Evolutionary conservation across 305 asterid species (phyloP), one percentile per base, ranked within the genome.

Genomic region (Fraxinus albicans): DNA sequence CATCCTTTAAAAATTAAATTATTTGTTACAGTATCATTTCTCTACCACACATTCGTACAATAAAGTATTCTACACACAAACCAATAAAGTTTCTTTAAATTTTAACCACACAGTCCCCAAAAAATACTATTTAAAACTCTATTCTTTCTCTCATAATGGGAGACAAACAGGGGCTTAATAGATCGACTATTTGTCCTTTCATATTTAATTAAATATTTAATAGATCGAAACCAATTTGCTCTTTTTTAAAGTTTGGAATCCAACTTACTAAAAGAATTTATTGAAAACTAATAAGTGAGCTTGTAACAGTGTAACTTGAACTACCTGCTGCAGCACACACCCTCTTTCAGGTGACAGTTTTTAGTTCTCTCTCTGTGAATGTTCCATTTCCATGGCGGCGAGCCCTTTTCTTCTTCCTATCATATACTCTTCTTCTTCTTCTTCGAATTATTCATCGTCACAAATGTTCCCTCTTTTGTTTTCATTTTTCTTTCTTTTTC

Each of bases 301-400:
- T 9, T 23, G 1, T n/a, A 27, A 27, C 29, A 27, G 29, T 27
- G 29, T 27, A 60, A 8, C 70, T 58, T 47, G 12, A 47, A 47
- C 33, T 21, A 63, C 34, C 17, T 65, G 34, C 34, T 65, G 73
- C 34, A 65, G 73, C 73, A 25, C 15, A 25, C 29, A 9, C 34
- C 1, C 10, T 2, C 73, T 63, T 4, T 65, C 73, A 65, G 73
- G 33, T 23, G 72, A 21, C 33, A 23, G 33, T 65, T 65, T 17
- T 60, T 23, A 3, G 72, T 3, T 21, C 13, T 21, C 29, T 21
- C 31, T 21, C 23, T 5, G 2, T 6, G 25, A 60, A 60, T 10
- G 36, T 10, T 65, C 35, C 67, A 42, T 83, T 70, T 19, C 78
- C 80, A 81, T 90, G 91, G 91, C 94, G 91, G 90, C 91, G 87